Percentiles rank a stretch among this genome's conserved stretches.
These are phyloP conservation scores for Vitis riparia DNA, from an alignment of 164 flowering plant genomes.

Conservation along the genomic window DNA sequence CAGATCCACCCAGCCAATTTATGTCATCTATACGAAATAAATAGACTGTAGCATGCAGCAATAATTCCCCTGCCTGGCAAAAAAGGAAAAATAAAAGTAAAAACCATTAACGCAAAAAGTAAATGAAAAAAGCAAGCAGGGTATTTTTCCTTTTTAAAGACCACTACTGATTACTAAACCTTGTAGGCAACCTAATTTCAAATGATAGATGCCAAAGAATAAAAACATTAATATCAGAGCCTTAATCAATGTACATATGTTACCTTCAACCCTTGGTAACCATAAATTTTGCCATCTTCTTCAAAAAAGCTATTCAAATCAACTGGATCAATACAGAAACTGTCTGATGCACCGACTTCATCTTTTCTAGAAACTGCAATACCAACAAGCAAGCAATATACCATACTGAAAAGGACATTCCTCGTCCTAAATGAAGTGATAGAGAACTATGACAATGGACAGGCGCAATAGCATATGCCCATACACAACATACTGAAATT, in stretches of 20 bases:
- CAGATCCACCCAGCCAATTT: too few relatives aligned
- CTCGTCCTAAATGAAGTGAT: not conserved
- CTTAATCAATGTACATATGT: not conserved
- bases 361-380: slow-evolving; percentile 63
- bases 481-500: not conserved
- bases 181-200: too few relatives aligned
- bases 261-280: slow-evolving; percentile 85
- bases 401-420: not conserved
- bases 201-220: too few relatives aligned
- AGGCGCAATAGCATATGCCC: not conserved
- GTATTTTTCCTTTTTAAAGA: too few relatives aligned
- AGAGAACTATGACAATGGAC: not conserved
- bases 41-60: too few relatives aligned
- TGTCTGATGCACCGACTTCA: slow-evolving; percentile 56
- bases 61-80: too few relatives aligned
- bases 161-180: too few relatives aligned
- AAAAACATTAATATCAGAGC: too few relatives aligned
- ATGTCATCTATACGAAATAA: too few relatives aligned
- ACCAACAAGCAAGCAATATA: not conserved
- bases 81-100: too few relatives aligned
- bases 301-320: slow-evolving; percentile 79
- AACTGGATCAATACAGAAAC: slow-evolving; percentile 53
- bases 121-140: too few relatives aligned
- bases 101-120: too few relatives aligned
- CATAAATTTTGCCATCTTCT: slow-evolving; percentile 87